phyloP scores from a whole-genome alignment of 331 rosid species.

The Malus hybrid region DNA sequence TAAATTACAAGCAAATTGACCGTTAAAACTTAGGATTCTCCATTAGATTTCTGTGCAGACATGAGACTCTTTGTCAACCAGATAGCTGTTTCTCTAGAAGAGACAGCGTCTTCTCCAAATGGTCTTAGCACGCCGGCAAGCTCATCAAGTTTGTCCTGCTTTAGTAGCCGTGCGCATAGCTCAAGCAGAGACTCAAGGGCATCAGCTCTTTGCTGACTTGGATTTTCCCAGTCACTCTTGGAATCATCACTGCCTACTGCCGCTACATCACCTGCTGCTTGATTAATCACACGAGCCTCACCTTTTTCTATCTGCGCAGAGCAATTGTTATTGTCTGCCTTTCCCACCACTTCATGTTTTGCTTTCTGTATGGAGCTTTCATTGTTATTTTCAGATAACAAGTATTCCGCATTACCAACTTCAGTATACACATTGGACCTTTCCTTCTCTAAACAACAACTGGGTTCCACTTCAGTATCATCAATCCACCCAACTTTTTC shows the following conservation, averaged over 20 bases:
- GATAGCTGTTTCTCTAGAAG: slow-evolving; percentile 97
- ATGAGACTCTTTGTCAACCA: slow-evolving; percentile 96
- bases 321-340: slow-evolving; percentile 16
- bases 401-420: slow-evolving; percentile 16
- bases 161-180: slow-evolving; percentile 80
- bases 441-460: slow-evolving; percentile 22
- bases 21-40: slow-evolving; percentile 38
- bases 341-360: slow-evolving; percentile 27
- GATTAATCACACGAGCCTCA: slow-evolving; percentile 13
- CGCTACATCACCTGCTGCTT: slow-evolving; percentile 18
- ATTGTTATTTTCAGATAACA: slow-evolving; percentile 22
- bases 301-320: slow-evolving; percentile 34
- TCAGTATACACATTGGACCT: slow-evolving; percentile 17
- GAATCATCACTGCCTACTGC: slow-evolving; percentile 32
- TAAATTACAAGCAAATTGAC: slow-evolving; percentile 23
- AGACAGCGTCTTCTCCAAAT: slow-evolving; percentile 77
- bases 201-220: slow-evolving; percentile 78
- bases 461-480: slow-evolving; percentile 32
- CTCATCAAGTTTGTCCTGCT: slow-evolving; percentile 92
- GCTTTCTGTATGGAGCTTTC: slow-evolving; percentile 10
- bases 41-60: slow-evolving; percentile 64
- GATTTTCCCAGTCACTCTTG: slow-evolving; percentile 33
- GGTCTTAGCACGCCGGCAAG: slow-evolving; percentile 89
- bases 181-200: slow-evolving; percentile 96
- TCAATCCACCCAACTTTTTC: slow-evolving; percentile 37